phyloP scores from a whole-genome alignment of 352 stramenopile species.

The Globisporangium takayamanum region DNA sequence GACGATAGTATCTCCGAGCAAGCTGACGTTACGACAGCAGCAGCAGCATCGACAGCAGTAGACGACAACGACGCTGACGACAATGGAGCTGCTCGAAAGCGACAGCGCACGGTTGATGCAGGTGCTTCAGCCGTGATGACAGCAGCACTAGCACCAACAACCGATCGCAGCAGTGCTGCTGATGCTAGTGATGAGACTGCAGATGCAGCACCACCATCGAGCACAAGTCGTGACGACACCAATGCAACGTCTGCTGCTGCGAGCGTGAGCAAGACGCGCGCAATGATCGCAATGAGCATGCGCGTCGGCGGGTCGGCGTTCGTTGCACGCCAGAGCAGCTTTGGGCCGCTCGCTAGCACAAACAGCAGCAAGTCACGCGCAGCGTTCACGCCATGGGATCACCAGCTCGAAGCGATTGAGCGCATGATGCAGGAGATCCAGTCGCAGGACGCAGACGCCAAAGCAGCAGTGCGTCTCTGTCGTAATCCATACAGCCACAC shows the following conservation, averaged over 20 bases:
- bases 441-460: conserved; percentile 11
- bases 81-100: conserved; percentile 13
- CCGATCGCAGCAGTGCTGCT: too few species aligned
- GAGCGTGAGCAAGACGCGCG: conserved; percentile 5
- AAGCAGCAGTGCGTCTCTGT: conserved; percentile 2
- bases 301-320: conserved; percentile 31
- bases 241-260: neutral
- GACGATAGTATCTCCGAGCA: neutral
- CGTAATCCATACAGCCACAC: too few species aligned
- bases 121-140: too few species aligned
- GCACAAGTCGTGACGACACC: neutral
- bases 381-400: conserved; percentile 51
- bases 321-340: conserved; percentile 8
- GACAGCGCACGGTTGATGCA: conserved; percentile 12
- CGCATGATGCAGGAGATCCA: conserved; percentile 43
- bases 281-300: conserved; percentile 49
- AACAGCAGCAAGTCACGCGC: conserved; percentile 4
- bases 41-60: conserved; percentile 4
- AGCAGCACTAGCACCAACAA: too few species aligned
- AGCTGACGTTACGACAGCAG: neutral
- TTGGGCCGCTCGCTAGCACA: conserved; percentile 4
- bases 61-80: neutral
- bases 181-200: neutral
- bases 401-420: conserved; percentile 58
- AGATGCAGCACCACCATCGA: neutral